These are phyloP conservation scores for Fusarium lateritium DNA, from an alignment of 2,329 filamentous ascomycete species.

Conservation along the genomic window DNA sequence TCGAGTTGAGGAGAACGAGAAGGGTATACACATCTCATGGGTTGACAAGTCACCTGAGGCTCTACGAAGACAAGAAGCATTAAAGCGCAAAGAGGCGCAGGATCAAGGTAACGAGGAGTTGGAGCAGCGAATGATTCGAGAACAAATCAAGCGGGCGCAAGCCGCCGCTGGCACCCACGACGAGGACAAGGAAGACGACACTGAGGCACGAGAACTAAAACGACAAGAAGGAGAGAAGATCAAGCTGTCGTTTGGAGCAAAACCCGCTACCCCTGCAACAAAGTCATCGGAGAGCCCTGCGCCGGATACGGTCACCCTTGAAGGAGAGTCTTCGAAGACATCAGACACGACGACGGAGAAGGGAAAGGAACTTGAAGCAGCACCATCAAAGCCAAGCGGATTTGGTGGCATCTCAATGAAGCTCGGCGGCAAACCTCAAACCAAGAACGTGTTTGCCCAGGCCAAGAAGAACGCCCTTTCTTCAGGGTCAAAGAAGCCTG, in stretches of 20 bases:
- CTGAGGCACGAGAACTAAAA: slow-evolving; percentile 65
- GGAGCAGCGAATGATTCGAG: slow-evolving; percentile 85
- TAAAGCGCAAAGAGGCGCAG: slow-evolving; percentile 86
- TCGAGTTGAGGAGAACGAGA: slow-evolving; percentile 88
- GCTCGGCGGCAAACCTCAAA: slow-evolving; percentile 72
- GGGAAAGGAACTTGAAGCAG: slow-evolving; percentile 28
- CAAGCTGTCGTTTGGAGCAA: slow-evolving; percentile 75
- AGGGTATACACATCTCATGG: slow-evolving; percentile 90
- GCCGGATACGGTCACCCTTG: slow-evolving; percentile 17
- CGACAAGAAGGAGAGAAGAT: slow-evolving; percentile 82
- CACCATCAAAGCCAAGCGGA: slow-evolving; percentile 52
- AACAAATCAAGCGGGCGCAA: slow-evolving; percentile 85
- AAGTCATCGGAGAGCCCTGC: slow-evolving; percentile 39
- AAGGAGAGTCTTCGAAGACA: slow-evolving; percentile 20
- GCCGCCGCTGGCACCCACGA: slow-evolving; percentile 61
- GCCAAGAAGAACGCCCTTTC: slow-evolving; percentile 78
- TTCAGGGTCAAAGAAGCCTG: slow-evolving; percentile 72
- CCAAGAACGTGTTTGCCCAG: slow-evolving; percentile 82
- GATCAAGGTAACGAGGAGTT: slow-evolving; percentile 93
- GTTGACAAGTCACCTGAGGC: slow-evolving; percentile 93
- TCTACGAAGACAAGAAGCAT: slow-evolving; percentile 82
- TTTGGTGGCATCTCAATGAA: slow-evolving; percentile 73
- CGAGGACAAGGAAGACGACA: slow-evolving; percentile 58
- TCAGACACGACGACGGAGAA: slow-evolving; percentile 19
- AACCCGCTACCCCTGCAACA: slow-evolving; percentile 48